These are phyloP conservation scores for Telfairia occidentalis DNA, from an alignment of 331 rosid genomes.

Conservation along the genomic window DNA sequence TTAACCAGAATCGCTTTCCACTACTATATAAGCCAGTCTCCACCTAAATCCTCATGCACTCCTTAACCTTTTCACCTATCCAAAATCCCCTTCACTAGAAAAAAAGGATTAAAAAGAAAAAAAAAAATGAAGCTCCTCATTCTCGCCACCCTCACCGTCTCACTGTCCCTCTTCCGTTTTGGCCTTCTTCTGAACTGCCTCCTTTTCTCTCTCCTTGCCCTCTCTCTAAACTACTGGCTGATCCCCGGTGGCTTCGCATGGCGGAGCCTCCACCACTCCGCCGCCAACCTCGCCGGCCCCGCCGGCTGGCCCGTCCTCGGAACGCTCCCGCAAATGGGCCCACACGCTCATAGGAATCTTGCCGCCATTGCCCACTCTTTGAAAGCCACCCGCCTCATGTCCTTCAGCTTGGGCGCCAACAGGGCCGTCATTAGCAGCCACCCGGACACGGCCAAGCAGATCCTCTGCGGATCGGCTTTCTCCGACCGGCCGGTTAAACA, in stretches of 20 bases:
- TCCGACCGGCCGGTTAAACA: conserved; percentile 72
- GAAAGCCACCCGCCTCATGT: conserved; percentile 57
- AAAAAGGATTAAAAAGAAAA: not conserved
- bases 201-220: conserved; percentile 17
- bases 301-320: conserved; percentile 75
- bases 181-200: conserved; percentile 23
- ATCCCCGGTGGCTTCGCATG: conserved; percentile 85
- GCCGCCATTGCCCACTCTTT: conserved; percentile 38
- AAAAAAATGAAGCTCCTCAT: conserved; percentile 19
- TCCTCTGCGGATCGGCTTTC: conserved; percentile 46
- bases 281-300: conserved; percentile 36
- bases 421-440: conserved; percentile 67
- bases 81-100: not conserved
- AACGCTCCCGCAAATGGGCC: conserved; percentile 42
- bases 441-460: conserved; percentile 79
- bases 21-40: conserved; percentile 31
- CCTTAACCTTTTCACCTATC: not conserved
- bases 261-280: conserved; percentile 27
- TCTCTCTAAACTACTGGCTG: conserved; percentile 36
- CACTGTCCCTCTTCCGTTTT: conserved; percentile 19
- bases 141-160: conserved; percentile 14
- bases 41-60: conserved; percentile 17
- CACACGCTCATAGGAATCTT: conserved; percentile 53
- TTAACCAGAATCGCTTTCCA: conserved; percentile 8
- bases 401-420: conserved; percentile 51